phyloP scores from a whole-genome alignment of 495 filamentous ascomycete genomes.

The Zalerion maritima region DNA sequence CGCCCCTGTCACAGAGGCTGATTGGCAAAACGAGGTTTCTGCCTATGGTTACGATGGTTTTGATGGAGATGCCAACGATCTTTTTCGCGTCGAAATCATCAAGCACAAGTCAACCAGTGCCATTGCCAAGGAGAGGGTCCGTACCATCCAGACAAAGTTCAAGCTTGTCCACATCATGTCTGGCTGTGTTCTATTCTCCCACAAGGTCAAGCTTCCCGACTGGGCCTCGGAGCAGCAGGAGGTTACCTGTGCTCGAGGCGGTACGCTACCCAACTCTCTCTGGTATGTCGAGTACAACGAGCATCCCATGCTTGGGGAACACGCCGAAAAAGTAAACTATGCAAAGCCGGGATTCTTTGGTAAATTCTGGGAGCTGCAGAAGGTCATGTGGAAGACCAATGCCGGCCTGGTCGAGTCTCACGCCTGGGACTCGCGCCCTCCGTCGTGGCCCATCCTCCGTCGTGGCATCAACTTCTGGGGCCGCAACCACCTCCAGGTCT shows the following conservation, averaged over 20 bases:
- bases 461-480: constrained; percentile 99
- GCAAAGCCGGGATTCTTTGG: constrained; percentile 88
- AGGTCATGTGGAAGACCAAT: constrained; percentile 98
- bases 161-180: constrained; percentile 91
- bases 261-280: constrained; percentile 85
- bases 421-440: constrained; percentile 91
- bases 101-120: constrained; percentile 73
- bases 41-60: constrained; percentile 98
- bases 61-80: constrained; percentile 88
- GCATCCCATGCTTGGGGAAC: constrained; percentile 56
- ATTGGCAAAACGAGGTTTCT: constrained; percentile 97
- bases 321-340: constrained; percentile 90
- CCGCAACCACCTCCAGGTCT: constrained; percentile 83
- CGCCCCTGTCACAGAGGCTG: constrained; percentile 91
- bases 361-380: constrained; percentile 98
- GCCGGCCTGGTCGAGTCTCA: constrained; percentile 93
- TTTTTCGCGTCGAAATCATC: constrained; percentile 89
- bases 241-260: constrained; percentile 88
- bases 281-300: constrained; percentile 91
- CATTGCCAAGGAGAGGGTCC: constrained; percentile 66
- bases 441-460: constrained; percentile 81
- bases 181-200: constrained; percentile 89
- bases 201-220: constrained; percentile 95
- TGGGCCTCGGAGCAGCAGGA: constrained; percentile 98
- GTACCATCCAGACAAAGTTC: constrained; percentile 96